phyloP scores from a whole-genome alignment of 2,329 filamentous ascomycete species.

The Cladophialophora carrionii region DNA sequence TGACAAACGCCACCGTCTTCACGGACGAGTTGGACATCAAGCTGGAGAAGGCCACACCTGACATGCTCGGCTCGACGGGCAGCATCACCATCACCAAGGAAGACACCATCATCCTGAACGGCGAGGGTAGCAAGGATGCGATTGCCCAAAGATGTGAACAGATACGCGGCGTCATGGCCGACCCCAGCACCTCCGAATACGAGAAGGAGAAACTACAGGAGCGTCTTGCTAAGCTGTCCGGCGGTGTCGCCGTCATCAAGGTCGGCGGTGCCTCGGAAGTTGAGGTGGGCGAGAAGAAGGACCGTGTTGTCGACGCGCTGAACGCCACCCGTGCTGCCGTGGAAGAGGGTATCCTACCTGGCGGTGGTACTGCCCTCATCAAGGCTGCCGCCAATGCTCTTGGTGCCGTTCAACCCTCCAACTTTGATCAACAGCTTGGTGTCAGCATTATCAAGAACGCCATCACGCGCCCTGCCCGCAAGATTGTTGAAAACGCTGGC shows the following conservation, averaged over 20 bases:
- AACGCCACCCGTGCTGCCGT: constrained; percentile 98
- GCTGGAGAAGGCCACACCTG: constrained; percentile 94
- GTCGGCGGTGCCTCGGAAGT: constrained; percentile 97
- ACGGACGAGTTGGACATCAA: constrained; percentile 98
- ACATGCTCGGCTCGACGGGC: constrained; percentile 95
- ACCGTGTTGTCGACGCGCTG: constrained; percentile 95
- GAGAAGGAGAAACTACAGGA: constrained; percentile 99
- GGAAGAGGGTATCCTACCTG: constrained; percentile 97
- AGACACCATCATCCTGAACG: constrained; percentile 98
- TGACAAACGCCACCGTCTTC: constrained; percentile 98
- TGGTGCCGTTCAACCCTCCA: constrained; percentile 77
- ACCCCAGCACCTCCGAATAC: constrained; percentile 94
- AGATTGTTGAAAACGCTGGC: constrained; percentile 96
- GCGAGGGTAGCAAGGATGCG: constrained; percentile 89
- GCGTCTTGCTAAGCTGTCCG: constrained; percentile 98
- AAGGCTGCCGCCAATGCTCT: constrained; percentile 94
- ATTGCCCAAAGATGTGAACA: constrained; percentile 97
- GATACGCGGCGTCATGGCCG: constrained; percentile 94
- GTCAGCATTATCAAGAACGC: constrained; percentile 97
- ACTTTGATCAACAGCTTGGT: constrained; percentile 99
- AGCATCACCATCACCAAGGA: constrained; percentile 99
- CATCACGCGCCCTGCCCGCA: constrained; percentile 91
- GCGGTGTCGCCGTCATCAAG: constrained; percentile 99
- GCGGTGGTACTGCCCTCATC: constrained; percentile 95
- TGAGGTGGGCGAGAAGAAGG: constrained; percentile 99